Percentiles rank a stretch among this genome's conserved stretches.
Evolutionary conservation across 192 early-diverging fungal species (phyloP).

Genomic region (Podila verticillata): DNA sequence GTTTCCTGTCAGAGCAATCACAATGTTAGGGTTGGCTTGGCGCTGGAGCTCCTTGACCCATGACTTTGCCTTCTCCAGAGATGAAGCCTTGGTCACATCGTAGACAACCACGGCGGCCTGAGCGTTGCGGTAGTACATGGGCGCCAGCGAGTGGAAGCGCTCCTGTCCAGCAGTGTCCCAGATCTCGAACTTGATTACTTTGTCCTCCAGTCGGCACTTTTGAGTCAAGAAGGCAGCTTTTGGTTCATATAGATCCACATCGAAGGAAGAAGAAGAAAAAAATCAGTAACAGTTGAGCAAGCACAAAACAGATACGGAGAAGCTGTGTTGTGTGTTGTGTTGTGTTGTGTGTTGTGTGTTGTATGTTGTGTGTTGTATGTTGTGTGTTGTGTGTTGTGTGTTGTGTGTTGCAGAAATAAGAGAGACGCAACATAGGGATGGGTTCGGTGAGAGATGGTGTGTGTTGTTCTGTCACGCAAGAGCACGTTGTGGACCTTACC

Average conservation of each 20-base stretch:
- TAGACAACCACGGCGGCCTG: constrained; percentile 97
- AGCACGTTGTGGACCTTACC: constrained; percentile 46
- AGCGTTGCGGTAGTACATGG: constrained; percentile 98
- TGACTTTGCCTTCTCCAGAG: constrained; percentile 91
- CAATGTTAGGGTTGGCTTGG: constrained; percentile 94
- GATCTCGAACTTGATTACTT: constrained; percentile 84
- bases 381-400: no score
- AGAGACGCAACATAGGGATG: no score
- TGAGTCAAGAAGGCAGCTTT: constrained; percentile 89
- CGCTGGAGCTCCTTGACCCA: constrained; percentile 97
- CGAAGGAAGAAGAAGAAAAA: neutral
- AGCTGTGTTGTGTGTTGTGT: no score
- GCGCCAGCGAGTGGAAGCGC: constrained; percentile 94
- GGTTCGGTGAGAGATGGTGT: no score
- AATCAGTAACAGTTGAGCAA: constrained; percentile 4
- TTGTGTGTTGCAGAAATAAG: no score
- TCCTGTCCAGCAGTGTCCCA: constrained; percentile 98
- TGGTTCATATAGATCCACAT: neutral
- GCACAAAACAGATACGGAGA: no score
- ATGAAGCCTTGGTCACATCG: constrained; percentile 90
- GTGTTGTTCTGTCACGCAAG: no score
- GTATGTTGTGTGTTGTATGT: no score
- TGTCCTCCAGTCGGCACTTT: constrained; percentile 91
- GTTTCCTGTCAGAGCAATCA: constrained; percentile 97
- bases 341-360: no score